These are phyloP conservation scores for Verticillium nubilum DNA, from an alignment of 2,329 filamentous ascomycete species.

Conservation along the genomic window DNA sequence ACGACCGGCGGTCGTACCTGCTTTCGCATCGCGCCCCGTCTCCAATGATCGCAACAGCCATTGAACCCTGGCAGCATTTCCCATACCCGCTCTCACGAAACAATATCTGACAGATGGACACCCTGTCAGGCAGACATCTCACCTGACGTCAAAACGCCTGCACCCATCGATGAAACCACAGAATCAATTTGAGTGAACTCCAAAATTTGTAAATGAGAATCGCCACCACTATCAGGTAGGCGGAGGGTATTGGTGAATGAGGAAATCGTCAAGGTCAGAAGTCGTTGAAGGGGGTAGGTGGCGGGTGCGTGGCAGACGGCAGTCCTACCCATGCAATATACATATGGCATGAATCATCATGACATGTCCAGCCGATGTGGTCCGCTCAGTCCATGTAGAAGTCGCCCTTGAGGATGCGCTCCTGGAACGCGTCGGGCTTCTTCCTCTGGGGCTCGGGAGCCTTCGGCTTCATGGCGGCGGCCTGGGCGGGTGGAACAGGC, in stretches of 20 bases:
- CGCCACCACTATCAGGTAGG: not conserved
- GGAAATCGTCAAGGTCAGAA: not conserved
- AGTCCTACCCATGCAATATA: not conserved
- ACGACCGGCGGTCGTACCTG: not conserved
- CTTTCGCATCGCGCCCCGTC: not conserved
- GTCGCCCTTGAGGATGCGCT: constrained; percentile 94
- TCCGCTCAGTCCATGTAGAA: constrained; percentile 91
- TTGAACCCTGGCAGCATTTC: not conserved
- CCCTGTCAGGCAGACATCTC: not conserved
- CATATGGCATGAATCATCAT: not conserved
- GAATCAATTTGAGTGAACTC: not conserved
- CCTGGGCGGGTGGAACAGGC: constrained; percentile 49
- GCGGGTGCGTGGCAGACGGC: not conserved
- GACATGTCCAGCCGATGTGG: not conserved
- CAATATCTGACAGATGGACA: not conserved
- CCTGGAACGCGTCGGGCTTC: constrained; percentile 92
- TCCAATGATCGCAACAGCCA: not conserved
- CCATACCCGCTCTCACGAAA: not conserved
- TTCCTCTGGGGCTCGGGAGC: constrained; percentile 36
- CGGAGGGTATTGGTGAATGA: not conserved
- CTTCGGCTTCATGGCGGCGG: constrained; percentile 39
- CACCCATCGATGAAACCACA: not conserved
- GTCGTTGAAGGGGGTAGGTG: not conserved
- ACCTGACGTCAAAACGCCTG: not conserved
- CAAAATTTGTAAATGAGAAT: not conserved